Percentiles rank a stretch among this genome's conserved stretches.
Conservation (phyloP, 108 stramenopile species). For the Fragilariopsis cylindrus region DNA sequence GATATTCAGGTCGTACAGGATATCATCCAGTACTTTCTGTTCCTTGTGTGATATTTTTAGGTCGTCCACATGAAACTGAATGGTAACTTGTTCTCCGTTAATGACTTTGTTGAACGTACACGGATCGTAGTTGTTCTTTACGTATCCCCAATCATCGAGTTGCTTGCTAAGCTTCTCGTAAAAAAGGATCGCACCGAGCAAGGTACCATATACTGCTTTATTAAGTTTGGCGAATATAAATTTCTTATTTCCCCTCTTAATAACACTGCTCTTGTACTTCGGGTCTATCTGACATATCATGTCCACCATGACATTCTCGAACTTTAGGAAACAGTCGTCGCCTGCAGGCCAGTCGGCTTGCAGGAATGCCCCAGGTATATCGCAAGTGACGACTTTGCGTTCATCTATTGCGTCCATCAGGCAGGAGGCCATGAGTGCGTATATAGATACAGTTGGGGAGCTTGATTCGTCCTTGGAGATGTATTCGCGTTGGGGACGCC, state of each 20-base stretch:
- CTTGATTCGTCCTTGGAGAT: constrained; percentile 32
- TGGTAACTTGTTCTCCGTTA: constrained; percentile 45
- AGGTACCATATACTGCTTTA: constrained; percentile 32
- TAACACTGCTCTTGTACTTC: constrained; percentile 4
- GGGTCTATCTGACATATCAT: constrained; percentile 17
- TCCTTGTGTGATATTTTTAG: constrained; percentile 38
- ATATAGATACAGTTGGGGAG: constrained; percentile 32
- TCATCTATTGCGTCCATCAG: constrained; percentile 41
- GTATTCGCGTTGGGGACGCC: constrained; percentile 18
- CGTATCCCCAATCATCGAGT: constrained; percentile 30
- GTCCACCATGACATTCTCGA: constrained; percentile 19
- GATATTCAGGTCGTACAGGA: too few species aligned
- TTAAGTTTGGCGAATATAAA: constrained; percentile 20
- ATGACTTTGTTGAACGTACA: constrained; percentile 47
- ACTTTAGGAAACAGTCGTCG: constrained; percentile 24
- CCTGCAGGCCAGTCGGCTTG: constrained; percentile 15
- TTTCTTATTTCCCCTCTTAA: constrained; percentile 21
- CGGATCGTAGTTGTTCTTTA: constrained; percentile 39
- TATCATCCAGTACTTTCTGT: not conserved
- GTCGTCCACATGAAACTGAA: constrained; percentile 48
- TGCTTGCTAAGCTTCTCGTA: constrained; percentile 8
- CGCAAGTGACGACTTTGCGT: constrained; percentile 30
- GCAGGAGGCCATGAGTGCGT: constrained; percentile 23
- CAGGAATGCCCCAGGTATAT: constrained; percentile 45
- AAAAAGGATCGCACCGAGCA: constrained; percentile 25